phyloP scores from a whole-genome alignment of 257 asterid genomes.

The Petunia axillaris region DNA sequence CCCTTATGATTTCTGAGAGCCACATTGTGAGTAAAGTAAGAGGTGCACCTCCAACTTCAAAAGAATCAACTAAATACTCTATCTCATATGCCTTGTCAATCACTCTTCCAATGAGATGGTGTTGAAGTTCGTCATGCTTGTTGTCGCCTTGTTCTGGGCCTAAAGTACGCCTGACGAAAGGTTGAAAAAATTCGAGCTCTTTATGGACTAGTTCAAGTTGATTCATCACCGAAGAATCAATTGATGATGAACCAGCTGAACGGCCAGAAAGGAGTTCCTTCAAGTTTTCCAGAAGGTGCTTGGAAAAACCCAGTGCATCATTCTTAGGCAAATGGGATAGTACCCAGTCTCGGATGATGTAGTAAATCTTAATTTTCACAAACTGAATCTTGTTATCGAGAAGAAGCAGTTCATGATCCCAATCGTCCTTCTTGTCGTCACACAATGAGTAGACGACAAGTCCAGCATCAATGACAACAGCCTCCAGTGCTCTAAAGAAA shows the following conservation, averaged over 20 bases:
- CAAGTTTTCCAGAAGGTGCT: background rate
- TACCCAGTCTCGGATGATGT: background rate
- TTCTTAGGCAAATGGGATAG: constrained; percentile 3
- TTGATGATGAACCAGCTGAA: background rate
- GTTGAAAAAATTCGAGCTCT: background rate
- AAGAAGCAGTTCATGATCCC: background rate
- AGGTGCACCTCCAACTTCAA: no score
- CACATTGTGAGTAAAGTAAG: background rate
- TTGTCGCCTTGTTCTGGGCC: background rate
- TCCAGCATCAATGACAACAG: background rate
- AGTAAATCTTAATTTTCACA: background rate
- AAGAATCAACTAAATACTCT: no score
- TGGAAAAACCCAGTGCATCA: constrained; percentile 6
- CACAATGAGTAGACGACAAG: background rate
- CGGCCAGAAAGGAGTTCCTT: background rate
- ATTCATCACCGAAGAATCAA: constrained; percentile 7
- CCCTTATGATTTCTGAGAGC: background rate
- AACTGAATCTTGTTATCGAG: background rate
- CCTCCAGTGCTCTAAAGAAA: background rate
- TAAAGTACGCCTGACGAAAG: background rate
- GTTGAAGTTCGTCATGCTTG: background rate
- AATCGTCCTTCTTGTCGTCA: background rate
- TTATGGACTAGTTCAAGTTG: background rate
- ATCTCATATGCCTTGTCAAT: no score
- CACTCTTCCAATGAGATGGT: no score